These are phyloP conservation scores for Dipteronia sinensis DNA, from an alignment of 345 rosid species.

Conservation along the genomic window DNA sequence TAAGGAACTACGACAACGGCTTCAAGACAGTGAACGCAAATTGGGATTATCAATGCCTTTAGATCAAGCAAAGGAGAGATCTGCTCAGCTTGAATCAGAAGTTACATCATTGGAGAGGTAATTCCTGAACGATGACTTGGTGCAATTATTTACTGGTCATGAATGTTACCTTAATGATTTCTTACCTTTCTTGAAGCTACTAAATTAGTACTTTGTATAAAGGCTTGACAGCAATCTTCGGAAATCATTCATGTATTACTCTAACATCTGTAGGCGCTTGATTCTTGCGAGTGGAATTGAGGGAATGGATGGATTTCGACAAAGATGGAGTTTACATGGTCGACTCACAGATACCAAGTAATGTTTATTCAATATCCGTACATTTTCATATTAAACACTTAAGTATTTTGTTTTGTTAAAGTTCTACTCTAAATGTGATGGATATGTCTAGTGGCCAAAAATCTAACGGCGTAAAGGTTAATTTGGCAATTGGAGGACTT, in stretches of 20 bases:
- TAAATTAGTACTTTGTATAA: neutral
- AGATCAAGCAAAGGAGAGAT: constrained; percentile 69
- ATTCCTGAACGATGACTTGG: constrained; percentile 7
- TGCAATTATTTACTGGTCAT: neutral
- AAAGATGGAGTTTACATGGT: constrained; percentile 97
- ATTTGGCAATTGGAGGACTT: no score
- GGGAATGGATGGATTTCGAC: constrained; percentile 90
- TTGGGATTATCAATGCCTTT: constrained; percentile 91
- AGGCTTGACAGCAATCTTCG: neutral
- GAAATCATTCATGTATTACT: constrained; percentile 11
- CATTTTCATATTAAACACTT: neutral
- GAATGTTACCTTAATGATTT: constrained; percentile 1
- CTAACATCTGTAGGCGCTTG: constrained; percentile 52
- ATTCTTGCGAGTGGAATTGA: constrained; percentile 90
- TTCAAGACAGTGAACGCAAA: constrained; percentile 84
- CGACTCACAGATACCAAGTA: constrained; percentile 83
- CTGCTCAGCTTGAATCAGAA: constrained; percentile 83
- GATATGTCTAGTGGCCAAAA: neutral
- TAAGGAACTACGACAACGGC: constrained; percentile 73
- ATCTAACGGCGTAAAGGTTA: no score
- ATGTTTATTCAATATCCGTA: constrained; percentile 18
- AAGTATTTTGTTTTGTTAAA: neutral
- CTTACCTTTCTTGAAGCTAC: neutral
- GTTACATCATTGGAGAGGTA: constrained; percentile 85
- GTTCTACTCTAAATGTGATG: neutral